phyloP scores from a whole-genome alignment of 140 eudicot genomes.

The Flaveria floridana region DNA sequence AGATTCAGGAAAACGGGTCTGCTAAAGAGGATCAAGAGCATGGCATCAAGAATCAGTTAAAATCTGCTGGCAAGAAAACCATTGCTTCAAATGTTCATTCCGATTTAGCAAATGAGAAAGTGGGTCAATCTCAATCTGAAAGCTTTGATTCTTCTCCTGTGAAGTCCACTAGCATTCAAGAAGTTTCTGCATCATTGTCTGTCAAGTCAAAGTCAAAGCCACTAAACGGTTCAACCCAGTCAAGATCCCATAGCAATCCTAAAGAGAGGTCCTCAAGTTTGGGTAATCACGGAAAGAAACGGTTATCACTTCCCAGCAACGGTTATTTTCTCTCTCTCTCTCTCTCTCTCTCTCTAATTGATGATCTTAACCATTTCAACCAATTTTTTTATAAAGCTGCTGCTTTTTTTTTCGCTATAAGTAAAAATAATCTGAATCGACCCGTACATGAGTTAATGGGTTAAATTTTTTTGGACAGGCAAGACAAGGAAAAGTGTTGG shows the following conservation, averaged over 20 bases:
- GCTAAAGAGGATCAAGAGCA: constrained; percentile 43
- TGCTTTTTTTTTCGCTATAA: background rate
- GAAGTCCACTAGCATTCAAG: constrained; percentile 48
- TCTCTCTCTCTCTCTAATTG: background rate
- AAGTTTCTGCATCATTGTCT: constrained; percentile 36
- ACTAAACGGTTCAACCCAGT: constrained; percentile 37
- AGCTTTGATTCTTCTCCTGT: constrained; percentile 56
- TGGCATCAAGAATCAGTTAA: constrained; percentile 35
- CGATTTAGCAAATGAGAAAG: constrained; percentile 41
- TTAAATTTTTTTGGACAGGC: constrained; percentile 32
- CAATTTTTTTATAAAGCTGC: background rate
- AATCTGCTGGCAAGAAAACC: constrained; percentile 53
- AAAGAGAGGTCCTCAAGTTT: constrained; percentile 57
- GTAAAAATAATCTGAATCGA: background rate
- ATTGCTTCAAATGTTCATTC: constrained; percentile 39
- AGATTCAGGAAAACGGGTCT: constrained; percentile 43
- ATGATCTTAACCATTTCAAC: background rate
- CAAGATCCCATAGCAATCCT: constrained; percentile 83
- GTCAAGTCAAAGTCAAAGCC: constrained; percentile 51
- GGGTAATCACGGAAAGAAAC: constrained; percentile 62
- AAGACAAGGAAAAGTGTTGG: constrained; percentile 50
- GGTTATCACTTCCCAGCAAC: constrained; percentile 65
- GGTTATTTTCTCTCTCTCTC: constrained; percentile 46
- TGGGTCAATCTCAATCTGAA: constrained; percentile 53
- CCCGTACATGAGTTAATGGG: background rate